These are phyloP conservation scores for Xanthoconium stramineum DNA, from an alignment of 768 basidiomycete species.

Conservation along the genomic window DNA sequence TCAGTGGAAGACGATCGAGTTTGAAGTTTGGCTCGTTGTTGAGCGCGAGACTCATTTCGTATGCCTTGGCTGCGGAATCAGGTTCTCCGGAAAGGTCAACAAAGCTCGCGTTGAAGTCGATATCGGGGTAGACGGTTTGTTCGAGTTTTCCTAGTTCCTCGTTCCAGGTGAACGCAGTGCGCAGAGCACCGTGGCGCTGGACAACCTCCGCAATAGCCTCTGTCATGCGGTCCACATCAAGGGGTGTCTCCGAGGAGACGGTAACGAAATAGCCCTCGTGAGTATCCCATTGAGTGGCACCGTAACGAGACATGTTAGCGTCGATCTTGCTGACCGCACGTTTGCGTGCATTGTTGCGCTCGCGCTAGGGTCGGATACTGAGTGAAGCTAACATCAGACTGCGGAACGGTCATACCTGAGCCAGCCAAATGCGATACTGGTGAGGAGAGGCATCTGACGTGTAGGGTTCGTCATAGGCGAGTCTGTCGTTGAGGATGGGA, in stretches of 20 bases:
- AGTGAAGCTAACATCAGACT: neutral
- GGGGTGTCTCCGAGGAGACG: slow-evolving; percentile 19
- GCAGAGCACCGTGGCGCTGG: slow-evolving; percentile 29
- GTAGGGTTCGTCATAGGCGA: slow-evolving; percentile 32
- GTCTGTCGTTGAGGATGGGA: slow-evolving; percentile 29
- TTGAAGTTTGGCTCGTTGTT: slow-evolving; percentile 25
- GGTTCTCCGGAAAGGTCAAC: slow-evolving; percentile 29
- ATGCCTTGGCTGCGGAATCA: slow-evolving; percentile 25
- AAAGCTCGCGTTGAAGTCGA: slow-evolving; percentile 21
- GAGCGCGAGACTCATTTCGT: slow-evolving; percentile 28
- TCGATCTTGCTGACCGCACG: slow-evolving; percentile 29
- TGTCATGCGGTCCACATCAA: slow-evolving; percentile 28
- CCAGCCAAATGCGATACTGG: slow-evolving; percentile 31
- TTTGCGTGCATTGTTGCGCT: slow-evolving; percentile 29
- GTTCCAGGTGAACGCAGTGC: slow-evolving; percentile 30
- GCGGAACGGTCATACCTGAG: slow-evolving; percentile 21
- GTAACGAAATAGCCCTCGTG: slow-evolving; percentile 26
- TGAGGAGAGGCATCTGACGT: slow-evolving; percentile 27
- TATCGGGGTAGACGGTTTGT: slow-evolving; percentile 28
- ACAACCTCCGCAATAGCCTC: slow-evolving; percentile 27
- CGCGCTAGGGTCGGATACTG: slow-evolving; percentile 13
- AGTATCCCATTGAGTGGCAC: slow-evolving; percentile 33
- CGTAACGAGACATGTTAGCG: slow-evolving; percentile 30
- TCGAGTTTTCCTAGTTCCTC: slow-evolving; percentile 28
- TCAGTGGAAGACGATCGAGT: slow-evolving; percentile 24